Conservation (phyloP, 108 stramenopile species). For the Skeletonema grethae region DNA sequence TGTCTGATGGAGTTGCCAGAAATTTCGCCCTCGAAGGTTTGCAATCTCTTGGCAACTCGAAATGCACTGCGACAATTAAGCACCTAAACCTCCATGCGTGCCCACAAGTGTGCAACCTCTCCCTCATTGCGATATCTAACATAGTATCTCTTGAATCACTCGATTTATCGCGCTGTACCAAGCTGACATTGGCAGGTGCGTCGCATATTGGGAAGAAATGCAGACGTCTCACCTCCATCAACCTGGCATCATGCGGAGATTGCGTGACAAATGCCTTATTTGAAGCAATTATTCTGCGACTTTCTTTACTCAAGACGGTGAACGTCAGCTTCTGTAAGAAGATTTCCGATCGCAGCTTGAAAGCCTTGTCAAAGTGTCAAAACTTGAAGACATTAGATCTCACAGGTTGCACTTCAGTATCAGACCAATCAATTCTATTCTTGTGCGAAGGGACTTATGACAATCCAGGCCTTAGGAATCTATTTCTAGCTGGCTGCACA, state of each 20-base stretch:
- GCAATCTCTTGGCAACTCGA: conserved; percentile 42
- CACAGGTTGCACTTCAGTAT: conserved; percentile 42
- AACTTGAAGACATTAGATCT: conserved; percentile 38
- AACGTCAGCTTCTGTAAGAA: conserved; percentile 52
- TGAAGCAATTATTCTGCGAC: conserved; percentile 12
- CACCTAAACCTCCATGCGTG: conserved; percentile 53
- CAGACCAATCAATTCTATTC: conserved; percentile 39
- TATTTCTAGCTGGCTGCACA: conserved; percentile 37
- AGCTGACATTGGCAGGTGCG: conserved; percentile 37
- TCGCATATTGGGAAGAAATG: conserved; percentile 29
- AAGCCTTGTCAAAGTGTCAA: conserved; percentile 39
- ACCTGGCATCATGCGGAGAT: conserved; percentile 56
- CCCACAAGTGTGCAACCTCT: conserved; percentile 28
- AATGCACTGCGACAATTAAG: conserved; percentile 25
- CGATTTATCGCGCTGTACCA: conserved; percentile 53
- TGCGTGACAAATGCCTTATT: conserved; percentile 50
- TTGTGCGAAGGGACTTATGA: conserved; percentile 35
- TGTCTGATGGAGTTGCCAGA: conserved; percentile 59
- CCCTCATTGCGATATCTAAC: conserved; percentile 39
- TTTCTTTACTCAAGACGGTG: conserved; percentile 14
- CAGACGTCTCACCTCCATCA: conserved; percentile 17
- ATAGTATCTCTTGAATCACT: conserved; percentile 34
- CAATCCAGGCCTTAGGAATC: conserved; percentile 44
- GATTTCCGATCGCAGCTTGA: conserved; percentile 32
- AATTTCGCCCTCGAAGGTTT: conserved; percentile 55